These are phyloP conservation scores for Colletotrichum plurivorum DNA, from an alignment of 2,329 filamentous ascomycete genomes.

Conservation along the genomic window DNA sequence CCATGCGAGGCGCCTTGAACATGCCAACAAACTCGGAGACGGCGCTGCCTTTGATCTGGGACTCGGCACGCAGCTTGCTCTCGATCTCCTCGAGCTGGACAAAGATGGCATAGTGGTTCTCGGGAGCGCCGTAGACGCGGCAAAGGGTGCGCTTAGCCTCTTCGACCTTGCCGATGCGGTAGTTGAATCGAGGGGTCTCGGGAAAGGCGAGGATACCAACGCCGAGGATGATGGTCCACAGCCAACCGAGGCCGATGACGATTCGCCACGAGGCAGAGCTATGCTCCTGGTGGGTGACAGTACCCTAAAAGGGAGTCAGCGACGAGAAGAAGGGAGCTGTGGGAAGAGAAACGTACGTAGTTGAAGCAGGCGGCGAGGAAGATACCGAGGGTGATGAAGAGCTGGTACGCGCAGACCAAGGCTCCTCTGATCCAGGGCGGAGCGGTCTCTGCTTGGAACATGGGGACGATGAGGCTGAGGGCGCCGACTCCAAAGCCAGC, in stretches of 20 bases:
- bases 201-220: conserved; percentile 64
- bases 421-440: conserved; percentile 77
- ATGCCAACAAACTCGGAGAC: conserved; percentile 68
- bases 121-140: conserved; percentile 60
- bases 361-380: conserved; percentile 73
- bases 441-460: conserved; percentile 81
- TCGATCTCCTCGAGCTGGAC: conserved; percentile 68
- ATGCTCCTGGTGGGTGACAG: conserved; percentile 58
- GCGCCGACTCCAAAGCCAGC: conserved; percentile 78
- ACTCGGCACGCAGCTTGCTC: conserved; percentile 66
- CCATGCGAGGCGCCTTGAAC: conserved; percentile 75
- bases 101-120: conserved; percentile 60
- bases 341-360: conserved; percentile 16
- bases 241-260: conserved; percentile 67
- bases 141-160: conserved; percentile 63
- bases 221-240: conserved; percentile 64
- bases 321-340: not conserved
- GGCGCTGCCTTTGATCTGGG: conserved; percentile 54
- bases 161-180: conserved; percentile 61
- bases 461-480: conserved; percentile 75
- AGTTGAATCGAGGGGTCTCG: conserved; percentile 67
- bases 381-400: conserved; percentile 81
- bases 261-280: conserved; percentile 73
- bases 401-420: conserved; percentile 77
- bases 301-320: conserved; percentile 67